Evolutionary conservation across 176 grass and related monocot species (phyloP), one percentile per base, ranked within the genome.

Genomic region (Poa pratensis): DNA sequence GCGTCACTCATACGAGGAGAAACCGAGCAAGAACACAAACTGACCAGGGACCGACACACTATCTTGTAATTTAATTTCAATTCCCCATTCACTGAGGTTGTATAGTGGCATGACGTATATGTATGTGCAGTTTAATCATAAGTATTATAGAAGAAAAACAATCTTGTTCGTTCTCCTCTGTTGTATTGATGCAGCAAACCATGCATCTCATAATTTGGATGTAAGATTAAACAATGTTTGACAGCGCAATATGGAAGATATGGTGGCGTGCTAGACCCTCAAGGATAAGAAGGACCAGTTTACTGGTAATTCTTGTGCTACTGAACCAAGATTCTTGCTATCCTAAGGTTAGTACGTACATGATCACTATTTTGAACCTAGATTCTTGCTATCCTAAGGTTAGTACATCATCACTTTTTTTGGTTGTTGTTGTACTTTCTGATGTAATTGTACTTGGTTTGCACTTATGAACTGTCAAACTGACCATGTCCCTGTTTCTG

Each of bases 61-160:
- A 58, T 70, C 10, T 64, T 87, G 88, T 83, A 86, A 66, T 75
- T 86, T 79, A 54, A 64, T 55, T 24, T 12, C 34, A 30, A 42
- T 76, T 64, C 7, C 23, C 58, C 24, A n/a, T 10, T 35, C 19
- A 55, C 45, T 43, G 26, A 32, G 70, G 68, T 51, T 90, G 85
- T 90, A 90, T 79, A 90, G 89, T 75, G 59, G 34, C 24, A 73
- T 34, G 7, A 26, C n/a, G 59, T 35, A 73, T 48, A 67, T 55
- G 60, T 61, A 45, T 83, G 67, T 90, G 80, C 84, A 90, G 84
- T 73, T 72, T 66, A 43, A 60, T 65, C 50, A 58, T 26, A 64
- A 68, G 18, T 69, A 35, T 69, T 20, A 62, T 26, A 62, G 51
- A 67, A 15, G 30, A 59, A 67, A 54, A 66, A 42, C 45, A 48